Conservation (phyloP, 1,284 basidiomycete species). For the Fistulinella staudtii region DNA sequence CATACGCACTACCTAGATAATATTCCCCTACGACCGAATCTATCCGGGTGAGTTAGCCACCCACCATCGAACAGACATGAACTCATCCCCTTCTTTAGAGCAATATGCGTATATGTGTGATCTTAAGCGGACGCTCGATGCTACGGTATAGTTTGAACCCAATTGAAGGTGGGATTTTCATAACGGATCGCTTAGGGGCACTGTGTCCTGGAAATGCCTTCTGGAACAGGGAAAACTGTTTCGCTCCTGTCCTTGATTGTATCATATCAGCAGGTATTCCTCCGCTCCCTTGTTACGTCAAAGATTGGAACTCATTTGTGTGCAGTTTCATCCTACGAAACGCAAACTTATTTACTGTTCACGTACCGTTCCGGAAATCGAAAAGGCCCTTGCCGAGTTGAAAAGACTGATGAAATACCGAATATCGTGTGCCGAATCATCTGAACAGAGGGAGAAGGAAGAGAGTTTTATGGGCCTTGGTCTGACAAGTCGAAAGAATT, state of each 20-base stretch:
- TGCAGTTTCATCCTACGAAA: conserved; percentile 84
- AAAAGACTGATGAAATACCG: conserved; percentile 95
- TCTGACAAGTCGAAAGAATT: conserved; percentile 92
- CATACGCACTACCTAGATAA: conserved; percentile 48
- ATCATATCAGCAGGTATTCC: conserved; percentile 88
- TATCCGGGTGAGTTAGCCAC: conserved; percentile 74
- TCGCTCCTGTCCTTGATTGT: conserved; percentile 95
- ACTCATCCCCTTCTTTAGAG: conserved; percentile 47
- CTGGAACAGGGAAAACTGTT: conserved; percentile 98
- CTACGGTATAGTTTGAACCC: conserved; percentile 48
- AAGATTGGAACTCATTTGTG: not conserved
- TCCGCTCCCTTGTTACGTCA: not conserved
- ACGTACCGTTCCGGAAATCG: conserved; percentile 99
- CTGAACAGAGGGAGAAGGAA: conserved; percentile 78
- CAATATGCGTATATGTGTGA: conserved; percentile 99
- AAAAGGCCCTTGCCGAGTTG: conserved; percentile 95
- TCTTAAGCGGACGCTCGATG: conserved; percentile 94
- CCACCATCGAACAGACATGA: conserved; percentile 1
- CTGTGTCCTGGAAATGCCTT: conserved; percentile 99
- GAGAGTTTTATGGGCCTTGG: conserved; percentile 86
- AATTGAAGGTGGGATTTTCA: not conserved
- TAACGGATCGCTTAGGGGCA: conserved; percentile 66
- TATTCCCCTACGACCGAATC: conserved; percentile 91
- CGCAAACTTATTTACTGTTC: conserved; percentile 99
- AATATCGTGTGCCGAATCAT: conserved; percentile 61